Conservation (phyloP, 305 asterid species). For the Fraxinus sp. region DNA sequence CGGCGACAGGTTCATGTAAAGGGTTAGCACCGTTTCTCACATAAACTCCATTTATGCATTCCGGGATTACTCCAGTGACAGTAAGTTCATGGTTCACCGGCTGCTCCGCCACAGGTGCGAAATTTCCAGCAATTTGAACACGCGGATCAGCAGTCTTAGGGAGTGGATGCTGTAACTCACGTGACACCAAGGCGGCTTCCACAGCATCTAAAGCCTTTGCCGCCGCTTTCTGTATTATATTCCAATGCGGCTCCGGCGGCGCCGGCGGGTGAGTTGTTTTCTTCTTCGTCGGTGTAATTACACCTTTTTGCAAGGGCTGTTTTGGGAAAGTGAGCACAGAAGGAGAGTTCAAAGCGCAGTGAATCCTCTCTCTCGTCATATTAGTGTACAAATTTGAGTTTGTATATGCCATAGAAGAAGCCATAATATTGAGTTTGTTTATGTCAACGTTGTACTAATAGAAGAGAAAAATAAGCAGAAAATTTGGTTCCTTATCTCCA, state of each 20-base stretch:
- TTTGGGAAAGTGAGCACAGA: conserved; percentile 6
- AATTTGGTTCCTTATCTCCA: neutral
- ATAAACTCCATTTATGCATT: conserved; percentile 57
- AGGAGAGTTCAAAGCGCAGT: conserved; percentile 5
- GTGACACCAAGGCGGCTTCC: conserved; percentile 48
- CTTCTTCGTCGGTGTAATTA: neutral
- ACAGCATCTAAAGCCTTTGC: conserved; percentile 43
- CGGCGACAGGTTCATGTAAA: conserved; percentile 50
- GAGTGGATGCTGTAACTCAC: conserved; percentile 45
- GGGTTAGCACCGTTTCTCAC: conserved; percentile 79
- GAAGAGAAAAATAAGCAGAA: neutral
- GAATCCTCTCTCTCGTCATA: neutral
- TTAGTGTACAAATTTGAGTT: neutral
- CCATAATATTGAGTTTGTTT: neutral
- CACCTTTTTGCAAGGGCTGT: neutral
- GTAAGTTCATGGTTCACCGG: conserved; percentile 38
- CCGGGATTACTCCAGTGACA: conserved; percentile 52
- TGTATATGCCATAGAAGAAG: neutral
- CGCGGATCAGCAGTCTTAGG: conserved; percentile 58
- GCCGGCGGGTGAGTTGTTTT: neutral
- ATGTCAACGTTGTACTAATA: neutral
- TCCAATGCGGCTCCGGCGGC: conserved; percentile 42
- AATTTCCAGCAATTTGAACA: conserved; percentile 62
- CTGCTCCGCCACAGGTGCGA: conserved; percentile 64
- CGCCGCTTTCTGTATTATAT: conserved; percentile 46